Conservation (phyloP, 495 filamentous ascomycete genomes). For the Hypoxylon cercidicola region DNA sequence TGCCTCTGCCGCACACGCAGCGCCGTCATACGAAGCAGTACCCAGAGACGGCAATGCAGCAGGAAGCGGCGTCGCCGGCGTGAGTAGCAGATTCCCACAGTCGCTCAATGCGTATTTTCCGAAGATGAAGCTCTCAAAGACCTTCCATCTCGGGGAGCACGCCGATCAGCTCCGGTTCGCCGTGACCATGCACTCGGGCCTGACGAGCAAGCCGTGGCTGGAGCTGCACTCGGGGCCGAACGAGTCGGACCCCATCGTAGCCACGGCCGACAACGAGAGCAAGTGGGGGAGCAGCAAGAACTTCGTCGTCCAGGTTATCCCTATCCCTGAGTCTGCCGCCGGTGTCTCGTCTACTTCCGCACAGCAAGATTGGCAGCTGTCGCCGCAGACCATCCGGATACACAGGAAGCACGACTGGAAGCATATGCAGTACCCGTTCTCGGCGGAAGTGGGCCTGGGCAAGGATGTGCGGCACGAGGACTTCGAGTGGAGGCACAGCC, state of each 20-base stretch:
- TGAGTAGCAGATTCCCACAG: conserved; percentile 31
- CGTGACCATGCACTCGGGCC: conserved; percentile 21
- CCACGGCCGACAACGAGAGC: conserved; percentile 29
- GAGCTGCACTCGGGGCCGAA: conserved; percentile 38
- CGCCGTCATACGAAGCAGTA: conserved; percentile 18
- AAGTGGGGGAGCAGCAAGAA: conserved; percentile 19
- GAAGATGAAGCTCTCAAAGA: conserved; percentile 13
- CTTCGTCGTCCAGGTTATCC: conserved; percentile 26
- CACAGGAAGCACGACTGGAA: neutral
- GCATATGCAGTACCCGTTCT: conserved; percentile 21
- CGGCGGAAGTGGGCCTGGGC: conserved; percentile 34
- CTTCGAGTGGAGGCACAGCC: conserved; percentile 46
- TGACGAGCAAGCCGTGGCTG: conserved; percentile 33
- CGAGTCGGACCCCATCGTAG: conserved; percentile 34
- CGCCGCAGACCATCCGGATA: conserved; percentile 19
- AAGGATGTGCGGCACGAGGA: conserved; percentile 37
- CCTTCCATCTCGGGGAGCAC: conserved; percentile 37
- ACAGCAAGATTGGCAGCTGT: too few species aligned
- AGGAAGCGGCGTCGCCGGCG: conserved; percentile 13
- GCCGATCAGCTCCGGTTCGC: conserved; percentile 36
- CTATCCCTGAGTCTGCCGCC: neutral
- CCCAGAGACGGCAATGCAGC: neutral
- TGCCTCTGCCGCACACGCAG: neutral
- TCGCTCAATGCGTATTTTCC: conserved; percentile 39
- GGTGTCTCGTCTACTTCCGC: neutral